These are phyloP conservation scores for Coelastrella sp. DNA, from an alignment of 139 green algal genomes.

Conservation along the genomic window DNA sequence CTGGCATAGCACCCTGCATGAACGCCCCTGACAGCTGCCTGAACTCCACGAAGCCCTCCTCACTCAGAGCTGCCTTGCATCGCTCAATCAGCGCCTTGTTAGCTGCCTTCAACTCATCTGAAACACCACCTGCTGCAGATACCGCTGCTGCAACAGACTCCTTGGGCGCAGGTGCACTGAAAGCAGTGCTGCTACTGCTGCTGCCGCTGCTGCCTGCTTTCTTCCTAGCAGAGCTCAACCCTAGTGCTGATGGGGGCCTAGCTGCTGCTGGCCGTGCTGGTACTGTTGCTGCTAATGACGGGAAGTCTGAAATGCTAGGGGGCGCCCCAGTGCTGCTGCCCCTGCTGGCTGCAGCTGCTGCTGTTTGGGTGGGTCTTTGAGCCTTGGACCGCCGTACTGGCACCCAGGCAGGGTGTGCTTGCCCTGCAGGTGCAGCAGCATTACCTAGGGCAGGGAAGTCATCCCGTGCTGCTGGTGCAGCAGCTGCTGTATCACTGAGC, in stretches of 20 bases:
- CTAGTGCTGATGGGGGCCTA: constrained; percentile 7
- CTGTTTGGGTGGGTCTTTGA: not conserved
- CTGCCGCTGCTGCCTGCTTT: not conserved
- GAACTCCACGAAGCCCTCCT: constrained; percentile 69
- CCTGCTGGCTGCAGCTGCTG: constrained; percentile 30
- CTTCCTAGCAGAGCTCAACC: too few relatives aligned
- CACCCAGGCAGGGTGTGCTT: constrained; percentile 46
- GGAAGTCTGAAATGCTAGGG: constrained; percentile 40
- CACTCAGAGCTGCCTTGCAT: constrained; percentile 66
- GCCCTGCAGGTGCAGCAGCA: too few relatives aligned
- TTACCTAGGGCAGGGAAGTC: too few relatives aligned
- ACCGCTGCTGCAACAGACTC: constrained; percentile 24
- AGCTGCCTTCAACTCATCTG: constrained; percentile 71
- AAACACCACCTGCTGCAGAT: constrained; percentile 58
- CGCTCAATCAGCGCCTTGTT: constrained; percentile 79
- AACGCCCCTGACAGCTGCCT: constrained; percentile 53
- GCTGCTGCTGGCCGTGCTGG: not conserved
- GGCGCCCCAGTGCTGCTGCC: not conserved
- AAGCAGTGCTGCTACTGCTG: too few relatives aligned
- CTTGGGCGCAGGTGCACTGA: not conserved
- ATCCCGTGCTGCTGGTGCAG: not conserved
- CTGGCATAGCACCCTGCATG: constrained; percentile 22
- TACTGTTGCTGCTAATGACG: not conserved
- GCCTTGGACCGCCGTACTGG: constrained; percentile 14
- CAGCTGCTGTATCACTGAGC: constrained; percentile 49